Conservation (phyloP, 352 stramenopile species). For the Globisporangium cylindrosporum region DNA sequence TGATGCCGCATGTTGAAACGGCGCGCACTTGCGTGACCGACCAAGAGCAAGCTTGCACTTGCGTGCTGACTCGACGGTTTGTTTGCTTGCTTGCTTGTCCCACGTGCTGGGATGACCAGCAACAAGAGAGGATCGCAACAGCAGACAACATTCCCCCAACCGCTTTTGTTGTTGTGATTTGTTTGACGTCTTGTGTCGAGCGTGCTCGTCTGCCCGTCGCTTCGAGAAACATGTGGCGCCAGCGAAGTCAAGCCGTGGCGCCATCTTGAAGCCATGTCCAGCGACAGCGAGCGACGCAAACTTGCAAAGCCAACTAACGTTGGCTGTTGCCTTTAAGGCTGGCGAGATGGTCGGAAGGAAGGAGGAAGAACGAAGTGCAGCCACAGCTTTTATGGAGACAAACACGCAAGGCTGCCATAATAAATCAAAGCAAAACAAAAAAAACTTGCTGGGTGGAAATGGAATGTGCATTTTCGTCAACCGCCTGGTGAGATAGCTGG, state of each 20-base stretch:
- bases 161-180: slow-evolving; percentile 6
- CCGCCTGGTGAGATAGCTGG: background rate
- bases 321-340: background rate
- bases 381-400: background rate
- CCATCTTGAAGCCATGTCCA: slow-evolving; percentile 12
- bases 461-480: background rate
- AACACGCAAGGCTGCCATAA: background rate
- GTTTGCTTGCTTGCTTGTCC: background rate
- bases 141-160: background rate
- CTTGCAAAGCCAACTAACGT: background rate
- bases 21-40: background rate
- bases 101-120: background rate
- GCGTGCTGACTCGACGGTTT: background rate
- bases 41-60: background rate
- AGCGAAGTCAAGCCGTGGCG: slow-evolving; percentile 16
- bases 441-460: background rate
- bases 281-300: background rate
- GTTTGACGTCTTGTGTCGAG: background rate
- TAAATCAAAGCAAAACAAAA: background rate
- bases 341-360: background rate
- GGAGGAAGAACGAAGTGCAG: background rate
- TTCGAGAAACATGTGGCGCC: slow-evolving; percentile 14
- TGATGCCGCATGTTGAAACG: background rate
- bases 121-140: slow-evolving; percentile 1
- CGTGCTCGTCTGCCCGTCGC: slow-evolving; percentile 12